A percentile compares a stretch with the other conserved stretches of the same genome.
Evolutionary conservation across 495 filamentous ascomycete genomes (phyloP).

Genomic region (Aspergillus saccharolyticus): DNA sequence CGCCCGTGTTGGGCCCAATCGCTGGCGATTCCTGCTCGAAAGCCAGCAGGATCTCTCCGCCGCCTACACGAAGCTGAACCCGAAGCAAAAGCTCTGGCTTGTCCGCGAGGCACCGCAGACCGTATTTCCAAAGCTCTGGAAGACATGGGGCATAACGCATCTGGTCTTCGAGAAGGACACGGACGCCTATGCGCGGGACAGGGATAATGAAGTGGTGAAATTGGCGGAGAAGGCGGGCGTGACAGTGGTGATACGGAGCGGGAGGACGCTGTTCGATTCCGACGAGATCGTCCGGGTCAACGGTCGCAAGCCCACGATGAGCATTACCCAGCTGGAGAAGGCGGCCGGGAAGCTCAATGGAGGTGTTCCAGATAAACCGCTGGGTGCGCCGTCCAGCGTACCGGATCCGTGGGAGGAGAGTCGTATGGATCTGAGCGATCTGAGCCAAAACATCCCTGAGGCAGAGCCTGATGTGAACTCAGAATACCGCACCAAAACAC

Average conservation of each 20-base stretch:
- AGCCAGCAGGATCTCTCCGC: conserved; percentile 59
- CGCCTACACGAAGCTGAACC: conserved; percentile 56
- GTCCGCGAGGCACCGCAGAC: conserved; percentile 64
- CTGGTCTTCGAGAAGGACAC: conserved; percentile 71
- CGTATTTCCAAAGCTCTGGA: conserved; percentile 61
- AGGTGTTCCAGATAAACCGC: conserved; percentile 50
- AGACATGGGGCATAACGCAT: conserved; percentile 62
- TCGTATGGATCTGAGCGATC: conserved; percentile 39
- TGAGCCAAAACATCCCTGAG: conserved; percentile 45
- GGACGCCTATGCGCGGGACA: conserved; percentile 58
- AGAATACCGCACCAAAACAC: conserved; percentile 33
- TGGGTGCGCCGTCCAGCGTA: conserved; percentile 48
- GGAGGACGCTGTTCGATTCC: conserved; percentile 62
- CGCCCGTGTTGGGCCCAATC: conserved; percentile 57
- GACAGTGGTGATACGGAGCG: conserved; percentile 52
- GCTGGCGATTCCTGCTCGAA: conserved; percentile 66
- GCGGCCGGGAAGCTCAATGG: conserved; percentile 37
- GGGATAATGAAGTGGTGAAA: conserved; percentile 50
- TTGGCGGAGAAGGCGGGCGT: conserved; percentile 59
- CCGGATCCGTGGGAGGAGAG: conserved; percentile 53
- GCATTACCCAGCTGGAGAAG: conserved; percentile 56
- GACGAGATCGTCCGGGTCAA: conserved; percentile 60
- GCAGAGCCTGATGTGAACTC: conserved; percentile 51
- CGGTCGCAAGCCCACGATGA: conserved; percentile 63
- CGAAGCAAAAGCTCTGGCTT: conserved; percentile 60